Evolutionary conservation across 2,329 filamentous ascomycete species (phyloP), one percentile per base, ranked within the genome.

Genomic region (Penicillium psychrosexuale): DNA sequence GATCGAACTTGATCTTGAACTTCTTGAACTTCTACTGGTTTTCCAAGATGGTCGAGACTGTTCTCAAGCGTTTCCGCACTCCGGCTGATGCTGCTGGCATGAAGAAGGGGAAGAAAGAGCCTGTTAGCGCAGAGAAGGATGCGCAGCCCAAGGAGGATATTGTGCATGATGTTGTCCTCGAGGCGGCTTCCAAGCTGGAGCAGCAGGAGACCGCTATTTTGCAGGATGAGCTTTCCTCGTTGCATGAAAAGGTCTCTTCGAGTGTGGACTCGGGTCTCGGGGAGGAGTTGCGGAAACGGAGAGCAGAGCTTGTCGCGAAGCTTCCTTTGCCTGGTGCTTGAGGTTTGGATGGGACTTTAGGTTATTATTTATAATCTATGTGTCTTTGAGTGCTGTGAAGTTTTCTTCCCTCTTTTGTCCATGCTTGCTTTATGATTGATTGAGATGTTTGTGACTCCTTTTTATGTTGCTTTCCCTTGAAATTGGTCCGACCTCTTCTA

Each of bases 261-360:
- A 65, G 61, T 5, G 61, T 68, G 17, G 72, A 91, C 85, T 38
- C 89, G 87, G 9, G 90, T 86, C 89, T 96, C 93, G 69, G 91
- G 86, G 74, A 97, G 92, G 28, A 97, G 82, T 74, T 97, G 91
- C 24, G 90, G n/a, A 63, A 61, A 48, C 59, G 69, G 38, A 69
- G 61, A 30, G 55, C 58, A 34, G 60, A 65, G 27, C 43, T 59
- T 33, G 50, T 59, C 36, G 53, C 56, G 17, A 60, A 64, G 33
- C 43, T 58, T 17, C 42, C 57, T 52, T 51, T 61, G 30, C 51
- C 58, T 36, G 51, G 57, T n/a, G 48, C 57, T 34, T 59, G 40
- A 59, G 15, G 8, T 11, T 24, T 39, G 42, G 12, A 44, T 33
- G 5, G 15, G 9, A 19, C 22, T 44, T 31, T 19, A 34, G 31